Percentiles rank a stretch among this genome's conserved stretches.
phyloP scores from a whole-genome alignment of 306 rosid genomes.

The Pyrus communis region DNA sequence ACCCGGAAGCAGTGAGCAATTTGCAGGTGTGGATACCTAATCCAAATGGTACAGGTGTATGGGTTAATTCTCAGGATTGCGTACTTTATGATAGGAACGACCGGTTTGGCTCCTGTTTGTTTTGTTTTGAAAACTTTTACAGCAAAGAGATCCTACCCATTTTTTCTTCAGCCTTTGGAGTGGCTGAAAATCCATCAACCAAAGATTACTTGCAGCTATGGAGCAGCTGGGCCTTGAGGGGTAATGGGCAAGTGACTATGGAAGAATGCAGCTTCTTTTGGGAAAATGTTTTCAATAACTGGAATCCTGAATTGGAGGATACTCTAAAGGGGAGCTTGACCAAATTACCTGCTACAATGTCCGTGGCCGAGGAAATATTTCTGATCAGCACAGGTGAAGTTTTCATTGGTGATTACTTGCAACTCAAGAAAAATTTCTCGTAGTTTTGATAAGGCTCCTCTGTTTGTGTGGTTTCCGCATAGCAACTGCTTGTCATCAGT shows the following conservation, averaged over 20 bases:
- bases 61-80: conserved; percentile 8
- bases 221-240: conserved; percentile 7
- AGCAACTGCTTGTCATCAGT: not conserved
- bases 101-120: not conserved
- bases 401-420: conserved; percentile 14
- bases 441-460: not conserved
- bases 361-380: not conserved
- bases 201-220: conserved; percentile 11
- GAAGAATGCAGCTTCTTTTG: not conserved
- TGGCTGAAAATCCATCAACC: conserved; percentile 6
- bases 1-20: not conserved
- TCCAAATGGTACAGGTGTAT: not conserved
- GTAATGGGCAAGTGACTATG: not conserved
- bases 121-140: conserved; percentile 4
- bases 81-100: conserved; percentile 9
- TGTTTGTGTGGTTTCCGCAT: conserved; percentile 15
- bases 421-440: conserved; percentile 3
- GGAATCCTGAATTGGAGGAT: conserved; percentile 3
- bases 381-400: not conserved
- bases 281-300: not conserved
- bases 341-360: conserved; percentile 1
- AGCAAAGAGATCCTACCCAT: conserved; percentile 6
- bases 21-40: conserved; percentile 14
- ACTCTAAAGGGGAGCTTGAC: not conserved
- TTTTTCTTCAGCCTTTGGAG: conserved; percentile 18